Percentiles rank a stretch among this genome's conserved stretches.
phyloP scores from a whole-genome alignment of 345 rosid species.

The Trapa incisa region DNA sequence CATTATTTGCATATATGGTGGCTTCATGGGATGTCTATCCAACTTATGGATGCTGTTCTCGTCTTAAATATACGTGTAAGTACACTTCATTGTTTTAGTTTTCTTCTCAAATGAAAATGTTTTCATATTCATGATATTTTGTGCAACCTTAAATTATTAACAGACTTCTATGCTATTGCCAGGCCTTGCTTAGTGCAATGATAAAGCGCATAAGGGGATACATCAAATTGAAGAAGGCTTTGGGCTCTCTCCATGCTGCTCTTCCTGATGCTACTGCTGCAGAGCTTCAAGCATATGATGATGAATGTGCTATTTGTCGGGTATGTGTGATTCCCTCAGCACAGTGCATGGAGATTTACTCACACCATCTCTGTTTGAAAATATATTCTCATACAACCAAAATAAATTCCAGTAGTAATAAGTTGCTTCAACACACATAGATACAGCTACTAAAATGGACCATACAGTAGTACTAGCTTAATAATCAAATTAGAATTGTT shows the following conservation, averaged over 20 bases:
- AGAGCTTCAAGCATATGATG: conserved; percentile 76
- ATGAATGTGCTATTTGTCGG: conserved; percentile 99
- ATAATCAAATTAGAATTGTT: neutral
- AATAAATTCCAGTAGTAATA: neutral
- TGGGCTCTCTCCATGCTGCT: conserved; percentile 89
- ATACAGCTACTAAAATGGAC: neutral
- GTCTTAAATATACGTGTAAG: conserved; percentile 86
- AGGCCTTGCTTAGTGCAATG: conserved; percentile 91
- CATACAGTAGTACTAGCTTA: neutral
- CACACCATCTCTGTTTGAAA: neutral
- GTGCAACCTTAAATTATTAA: neutral
- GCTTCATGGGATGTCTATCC: conserved; percentile 94
- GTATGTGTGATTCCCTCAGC: conserved; percentile 29
- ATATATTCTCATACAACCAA: neutral
- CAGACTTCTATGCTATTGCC: conserved; percentile 15
- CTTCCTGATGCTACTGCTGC: conserved; percentile 96
- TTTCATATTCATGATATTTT: neutral
- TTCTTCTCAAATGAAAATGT: neutral
- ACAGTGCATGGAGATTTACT: conserved; percentile 9
- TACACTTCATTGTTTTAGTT: conserved; percentile 10
- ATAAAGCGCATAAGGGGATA: conserved; percentile 83
- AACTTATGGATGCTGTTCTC: conserved; percentile 81
- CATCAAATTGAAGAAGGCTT: conserved; percentile 71
- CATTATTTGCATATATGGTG: conserved; percentile 91
- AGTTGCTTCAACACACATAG: neutral